Evolutionary conservation across 257 asterid species (phyloP).

Genomic region (Linderniella brevidens): DNA sequence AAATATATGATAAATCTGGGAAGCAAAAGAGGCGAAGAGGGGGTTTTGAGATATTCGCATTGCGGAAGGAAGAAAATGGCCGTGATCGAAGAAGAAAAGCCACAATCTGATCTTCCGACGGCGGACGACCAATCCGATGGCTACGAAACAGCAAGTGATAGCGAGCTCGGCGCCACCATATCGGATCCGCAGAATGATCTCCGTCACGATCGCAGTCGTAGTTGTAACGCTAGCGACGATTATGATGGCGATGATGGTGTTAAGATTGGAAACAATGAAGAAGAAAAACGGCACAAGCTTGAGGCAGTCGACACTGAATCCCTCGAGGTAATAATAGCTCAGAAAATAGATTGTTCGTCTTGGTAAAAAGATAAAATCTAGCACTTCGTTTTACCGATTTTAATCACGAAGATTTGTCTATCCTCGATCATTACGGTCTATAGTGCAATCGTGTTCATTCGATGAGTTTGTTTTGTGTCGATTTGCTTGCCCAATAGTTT

Average conservation of each 20-base stretch:
- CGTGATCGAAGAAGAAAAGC: slow-evolving; percentile 31
- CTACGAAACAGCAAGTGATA: slow-evolving; percentile 83
- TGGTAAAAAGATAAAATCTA: not conserved
- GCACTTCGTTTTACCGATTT: not conserved
- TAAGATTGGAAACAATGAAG: slow-evolving; percentile 14
- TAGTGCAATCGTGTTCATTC: too few relatives aligned
- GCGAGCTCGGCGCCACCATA: slow-evolving; percentile 39
- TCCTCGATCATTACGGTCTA: too few relatives aligned
- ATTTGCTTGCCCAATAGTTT: too few relatives aligned
- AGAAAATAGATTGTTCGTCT: not conserved
- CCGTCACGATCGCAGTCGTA: slow-evolving; percentile 5
- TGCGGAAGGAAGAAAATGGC: slow-evolving; percentile 17
- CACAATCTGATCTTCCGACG: slow-evolving; percentile 11
- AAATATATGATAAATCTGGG: too few relatives aligned
- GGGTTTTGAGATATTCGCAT: too few relatives aligned
- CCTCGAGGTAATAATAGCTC: slow-evolving; percentile 17
- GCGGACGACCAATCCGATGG: slow-evolving; percentile 57
- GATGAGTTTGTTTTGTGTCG: too few relatives aligned
- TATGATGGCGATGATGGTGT: too few relatives aligned
- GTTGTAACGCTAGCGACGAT: slow-evolving; percentile 5
- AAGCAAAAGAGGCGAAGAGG: too few relatives aligned
- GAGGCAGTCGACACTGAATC: slow-evolving; percentile 14
- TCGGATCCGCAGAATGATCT: slow-evolving; percentile 14
- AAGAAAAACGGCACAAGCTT: slow-evolving; percentile 13
- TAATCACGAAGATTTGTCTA: too few relatives aligned